Percentiles rank a stretch among this genome's conserved stretches.
These are phyloP conservation scores for Punica granatum DNA, from an alignment of 345 rosid species.

Conservation along the genomic window DNA sequence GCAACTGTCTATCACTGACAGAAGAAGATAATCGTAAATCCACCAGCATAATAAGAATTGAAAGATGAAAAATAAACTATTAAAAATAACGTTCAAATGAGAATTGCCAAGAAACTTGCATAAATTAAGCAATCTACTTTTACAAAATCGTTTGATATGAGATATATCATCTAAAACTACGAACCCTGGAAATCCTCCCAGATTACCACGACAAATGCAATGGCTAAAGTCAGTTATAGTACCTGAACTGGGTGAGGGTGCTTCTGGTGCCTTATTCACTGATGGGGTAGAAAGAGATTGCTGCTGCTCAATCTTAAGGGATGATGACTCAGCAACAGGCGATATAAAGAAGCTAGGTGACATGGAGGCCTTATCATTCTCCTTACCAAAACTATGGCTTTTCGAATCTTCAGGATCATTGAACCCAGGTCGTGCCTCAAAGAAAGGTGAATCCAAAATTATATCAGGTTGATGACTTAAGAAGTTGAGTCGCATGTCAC, in stretches of 20 bases:
- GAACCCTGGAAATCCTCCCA: too few relatives aligned
- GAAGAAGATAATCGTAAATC: constrained; percentile 11
- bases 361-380: constrained; percentile 30
- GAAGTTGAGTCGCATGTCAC: constrained; percentile 77
- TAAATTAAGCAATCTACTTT: background rate
- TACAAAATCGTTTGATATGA: background rate
- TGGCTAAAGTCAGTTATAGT: constrained; percentile 6
- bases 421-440: constrained; percentile 52
- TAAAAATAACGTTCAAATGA: background rate
- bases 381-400: constrained; percentile 36
- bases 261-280: constrained; percentile 56
- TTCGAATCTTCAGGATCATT: constrained; percentile 66
- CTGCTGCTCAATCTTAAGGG: constrained; percentile 40
- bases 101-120: background rate
- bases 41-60: background rate
- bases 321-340: constrained; percentile 59
- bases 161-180: background rate
- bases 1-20: constrained; percentile 52
- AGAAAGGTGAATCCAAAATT: constrained; percentile 68
- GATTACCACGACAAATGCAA: background rate
- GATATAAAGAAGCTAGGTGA: constrained; percentile 59
- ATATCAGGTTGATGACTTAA: constrained; percentile 78
- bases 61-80: background rate
- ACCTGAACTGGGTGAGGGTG: constrained; percentile 95
- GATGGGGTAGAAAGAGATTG: constrained; percentile 39